A percentile compares a stretch with the other conserved stretches of the same genome.
Conservation (phyloP, 192 early-diverging fungal species). For the Mortierella antarctica region DNA sequence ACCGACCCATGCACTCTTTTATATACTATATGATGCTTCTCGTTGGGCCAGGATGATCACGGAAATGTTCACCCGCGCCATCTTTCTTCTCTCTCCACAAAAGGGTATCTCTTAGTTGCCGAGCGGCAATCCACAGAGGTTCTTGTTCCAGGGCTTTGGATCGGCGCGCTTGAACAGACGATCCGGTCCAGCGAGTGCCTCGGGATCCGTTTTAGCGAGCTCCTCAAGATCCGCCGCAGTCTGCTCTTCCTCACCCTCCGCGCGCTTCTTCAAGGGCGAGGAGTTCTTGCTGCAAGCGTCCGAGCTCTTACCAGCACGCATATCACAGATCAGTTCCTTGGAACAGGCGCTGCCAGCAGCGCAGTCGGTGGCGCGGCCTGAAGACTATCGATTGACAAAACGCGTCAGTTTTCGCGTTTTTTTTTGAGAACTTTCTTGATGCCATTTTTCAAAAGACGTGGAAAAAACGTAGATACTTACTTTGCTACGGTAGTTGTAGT, state of each 20-base stretch:
- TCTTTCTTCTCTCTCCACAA: background rate
- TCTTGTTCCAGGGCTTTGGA: constrained; percentile 30
- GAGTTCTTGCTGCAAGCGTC: constrained; percentile 28
- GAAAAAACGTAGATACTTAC: constrained; percentile 5
- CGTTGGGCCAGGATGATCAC: background rate
- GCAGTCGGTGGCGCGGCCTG: constrained; percentile 1
- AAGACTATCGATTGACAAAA: constrained; percentile 11
- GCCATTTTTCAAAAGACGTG: background rate
- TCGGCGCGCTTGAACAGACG: constrained; percentile 24
- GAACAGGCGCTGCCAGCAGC: constrained; percentile 16
- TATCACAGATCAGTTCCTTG: constrained; percentile 27
- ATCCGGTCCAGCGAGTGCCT: background rate
- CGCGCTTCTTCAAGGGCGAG: constrained; percentile 6
- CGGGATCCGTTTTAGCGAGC: background rate
- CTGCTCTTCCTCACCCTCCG: background rate
- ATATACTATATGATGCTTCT: background rate
- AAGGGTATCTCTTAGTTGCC: background rate
- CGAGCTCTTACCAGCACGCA: constrained; percentile 34
- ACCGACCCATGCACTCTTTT: background rate
- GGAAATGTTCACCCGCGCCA: too few relatives aligned
- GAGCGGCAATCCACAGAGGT: constrained; percentile 16
- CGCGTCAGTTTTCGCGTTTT: too few relatives aligned
- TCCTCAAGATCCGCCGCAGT: background rate
- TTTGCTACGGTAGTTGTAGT: constrained; percentile 51
- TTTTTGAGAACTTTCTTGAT: too few relatives aligned